Percentiles rank a stretch among this genome's conserved stretches.
These are phyloP conservation scores for Sporothrix globosa DNA, from an alignment of 2,329 filamentous ascomycete species.

Conservation along the genomic window DNA sequence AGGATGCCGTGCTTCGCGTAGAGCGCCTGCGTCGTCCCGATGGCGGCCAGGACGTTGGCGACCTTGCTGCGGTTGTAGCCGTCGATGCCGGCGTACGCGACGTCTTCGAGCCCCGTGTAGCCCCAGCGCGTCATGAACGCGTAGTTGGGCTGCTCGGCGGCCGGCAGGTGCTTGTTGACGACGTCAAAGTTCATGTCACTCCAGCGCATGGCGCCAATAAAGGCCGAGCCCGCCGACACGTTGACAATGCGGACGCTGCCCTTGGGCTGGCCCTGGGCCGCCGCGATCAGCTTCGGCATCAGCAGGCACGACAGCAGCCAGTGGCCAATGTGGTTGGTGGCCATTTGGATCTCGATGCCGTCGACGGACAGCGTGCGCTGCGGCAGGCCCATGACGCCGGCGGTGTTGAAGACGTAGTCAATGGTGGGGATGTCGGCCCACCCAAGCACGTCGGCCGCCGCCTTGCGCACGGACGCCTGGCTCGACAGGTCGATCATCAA, in stretches of 20 bases:
- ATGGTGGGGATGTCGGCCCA: slow-evolving; percentile 42
- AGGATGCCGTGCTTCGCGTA: slow-evolving; percentile 48
- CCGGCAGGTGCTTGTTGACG: slow-evolving; percentile 45
- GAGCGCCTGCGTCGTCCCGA: slow-evolving; percentile 46
- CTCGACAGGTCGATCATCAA: slow-evolving; percentile 47
- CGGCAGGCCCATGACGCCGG: slow-evolving; percentile 45
- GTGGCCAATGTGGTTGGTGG: slow-evolving; percentile 55
- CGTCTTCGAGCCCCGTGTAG: slow-evolving; percentile 45
- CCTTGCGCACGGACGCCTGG: slow-evolving; percentile 44
- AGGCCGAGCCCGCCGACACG: slow-evolving; percentile 38
- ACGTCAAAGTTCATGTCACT: slow-evolving; percentile 48
- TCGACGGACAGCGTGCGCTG: slow-evolving; percentile 47
- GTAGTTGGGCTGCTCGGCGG: slow-evolving; percentile 37
- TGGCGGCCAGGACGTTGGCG: slow-evolving; percentile 53
- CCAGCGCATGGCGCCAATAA: slow-evolving; percentile 45
- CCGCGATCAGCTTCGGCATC: slow-evolving; percentile 47
- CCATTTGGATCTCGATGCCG: slow-evolving; percentile 50
- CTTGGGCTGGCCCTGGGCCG: slow-evolving; percentile 36
- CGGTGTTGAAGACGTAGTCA: slow-evolving; percentile 49
- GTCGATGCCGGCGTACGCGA: slow-evolving; percentile 43
- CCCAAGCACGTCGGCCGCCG: slow-evolving; percentile 43
- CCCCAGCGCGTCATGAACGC: slow-evolving; percentile 37
- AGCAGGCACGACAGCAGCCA: slow-evolving; percentile 55
- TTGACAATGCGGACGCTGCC: slow-evolving; percentile 48
- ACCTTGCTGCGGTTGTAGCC: slow-evolving; percentile 58